phyloP scores from a whole-genome alignment of 805 yeast species.

The Saccharomycopsis microspora region DNA sequence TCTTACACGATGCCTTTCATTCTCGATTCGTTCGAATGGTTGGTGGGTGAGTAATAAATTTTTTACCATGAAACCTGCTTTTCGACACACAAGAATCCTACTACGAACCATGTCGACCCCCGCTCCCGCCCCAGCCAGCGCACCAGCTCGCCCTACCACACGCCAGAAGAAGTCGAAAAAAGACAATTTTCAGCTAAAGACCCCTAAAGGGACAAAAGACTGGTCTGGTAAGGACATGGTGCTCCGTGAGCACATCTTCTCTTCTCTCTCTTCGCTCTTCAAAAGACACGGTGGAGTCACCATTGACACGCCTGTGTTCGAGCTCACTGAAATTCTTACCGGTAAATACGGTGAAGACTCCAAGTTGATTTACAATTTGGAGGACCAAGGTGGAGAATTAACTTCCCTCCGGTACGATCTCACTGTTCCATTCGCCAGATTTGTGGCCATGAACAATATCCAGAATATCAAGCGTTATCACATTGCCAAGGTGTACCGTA shows the following conservation, averaged over 20 bases:
- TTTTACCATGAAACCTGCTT: too few species aligned
- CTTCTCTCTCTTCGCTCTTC: conserved; percentile 60
- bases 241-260: conserved; percentile 78
- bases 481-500: conserved; percentile 95
- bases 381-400: conserved; percentile 98
- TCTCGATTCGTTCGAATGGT: too few species aligned
- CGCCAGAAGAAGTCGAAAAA: conserved; percentile 27
- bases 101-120: neutral
- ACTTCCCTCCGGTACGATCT: conserved; percentile 92
- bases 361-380: conserved; percentile 86
- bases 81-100: too few species aligned
- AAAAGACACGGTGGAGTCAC: conserved; percentile 97
- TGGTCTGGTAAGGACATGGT: conserved; percentile 99
- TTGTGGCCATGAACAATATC: conserved; percentile 90
- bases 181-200: conserved; percentile 67
- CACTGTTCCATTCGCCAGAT: conserved; percentile 97
- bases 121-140: conserved; percentile 15
- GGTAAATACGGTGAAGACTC: conserved; percentile 99
- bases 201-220: conserved; percentile 96
- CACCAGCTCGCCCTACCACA: conserved; percentile 13
- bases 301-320: conserved; percentile 97
- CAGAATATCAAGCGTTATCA: conserved; percentile 88
- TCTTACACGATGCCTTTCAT: too few species aligned
- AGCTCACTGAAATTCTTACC: conserved; percentile 84
- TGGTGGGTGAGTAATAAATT: too few species aligned